Evolutionary conservation across 345 rosid genomes (phyloP).

Genomic region (Gossypium sturtianum): DNA sequence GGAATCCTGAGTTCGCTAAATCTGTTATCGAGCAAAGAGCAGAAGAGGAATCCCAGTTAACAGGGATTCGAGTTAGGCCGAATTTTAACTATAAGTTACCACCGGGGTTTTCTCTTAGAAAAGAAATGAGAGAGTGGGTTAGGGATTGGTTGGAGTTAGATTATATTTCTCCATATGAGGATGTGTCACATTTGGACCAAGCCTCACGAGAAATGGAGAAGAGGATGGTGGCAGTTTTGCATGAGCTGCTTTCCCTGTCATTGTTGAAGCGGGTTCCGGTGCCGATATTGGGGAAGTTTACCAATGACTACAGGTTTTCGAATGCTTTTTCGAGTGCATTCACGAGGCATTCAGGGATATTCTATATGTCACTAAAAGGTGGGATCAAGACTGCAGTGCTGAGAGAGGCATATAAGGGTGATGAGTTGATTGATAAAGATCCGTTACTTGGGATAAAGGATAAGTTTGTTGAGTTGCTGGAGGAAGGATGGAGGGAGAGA

Average conservation of each 20-base stretch:
- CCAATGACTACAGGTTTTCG: conserved; percentile 66
- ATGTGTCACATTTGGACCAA: conserved; percentile 62
- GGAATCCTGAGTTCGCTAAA: conserved; percentile 63
- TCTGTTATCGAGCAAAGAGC: conserved; percentile 57
- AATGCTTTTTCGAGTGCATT: conserved; percentile 70
- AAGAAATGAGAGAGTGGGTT: conserved; percentile 94
- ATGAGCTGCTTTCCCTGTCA: conserved; percentile 78
- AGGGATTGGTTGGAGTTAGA: conserved; percentile 87
- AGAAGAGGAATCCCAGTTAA: conserved; percentile 43
- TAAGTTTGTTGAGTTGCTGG: conserved; percentile 51
- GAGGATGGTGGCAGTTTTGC: conserved; percentile 72
- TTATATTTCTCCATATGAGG: conserved; percentile 70
- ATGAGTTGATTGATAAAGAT: conserved; percentile 58
- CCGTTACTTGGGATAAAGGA: conserved; percentile 67
- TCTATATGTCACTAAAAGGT: conserved; percentile 83
- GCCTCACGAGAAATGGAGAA: conserved; percentile 83
- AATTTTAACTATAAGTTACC: conserved; percentile 68
- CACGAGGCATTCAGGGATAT: conserved; percentile 85
- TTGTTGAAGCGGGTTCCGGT: conserved; percentile 74
- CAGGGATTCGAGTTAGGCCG: conserved; percentile 57
- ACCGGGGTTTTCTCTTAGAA: conserved; percentile 54
- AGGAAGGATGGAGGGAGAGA: conserved; percentile 66
- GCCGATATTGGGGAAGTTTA: conserved; percentile 76
- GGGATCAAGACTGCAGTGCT: conserved; percentile 75
- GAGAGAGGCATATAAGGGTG: conserved; percentile 66